Percentiles rank a stretch among this genome's conserved stretches.
These are phyloP conservation scores for Ilex aquifolium DNA, from an alignment of 257 asterid species.

Conservation along the genomic window DNA sequence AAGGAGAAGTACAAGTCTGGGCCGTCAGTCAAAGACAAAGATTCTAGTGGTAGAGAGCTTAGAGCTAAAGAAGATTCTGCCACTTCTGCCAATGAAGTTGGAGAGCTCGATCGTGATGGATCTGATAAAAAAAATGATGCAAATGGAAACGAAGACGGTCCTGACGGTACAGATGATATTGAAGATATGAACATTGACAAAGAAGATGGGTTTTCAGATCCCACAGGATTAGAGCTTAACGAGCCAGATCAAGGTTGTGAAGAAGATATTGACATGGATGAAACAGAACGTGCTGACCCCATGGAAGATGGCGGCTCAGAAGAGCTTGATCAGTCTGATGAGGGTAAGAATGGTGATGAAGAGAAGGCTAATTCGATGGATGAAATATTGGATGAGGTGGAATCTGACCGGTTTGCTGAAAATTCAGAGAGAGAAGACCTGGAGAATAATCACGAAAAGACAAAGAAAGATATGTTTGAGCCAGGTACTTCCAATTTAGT, in stretches of 20 bases:
- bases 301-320: conserved; percentile 51
- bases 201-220: conserved; percentile 55
- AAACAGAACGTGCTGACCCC: conserved; percentile 38
- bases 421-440: conserved; percentile 30
- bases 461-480: conserved; percentile 31
- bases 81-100: conserved; percentile 32
- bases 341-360: conserved; percentile 30
- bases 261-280: conserved; percentile 41
- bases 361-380: conserved; percentile 23
- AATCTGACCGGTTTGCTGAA: conserved; percentile 33
- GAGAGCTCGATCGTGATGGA: conserved; percentile 35
- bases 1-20: conserved; percentile 77
- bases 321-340: conserved; percentile 33
- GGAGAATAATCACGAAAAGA: conserved; percentile 26
- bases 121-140: conserved; percentile 35
- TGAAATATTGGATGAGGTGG: conserved; percentile 44
- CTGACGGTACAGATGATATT: conserved; percentile 20
- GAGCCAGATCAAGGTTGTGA: conserved; percentile 39
- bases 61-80: conserved; percentile 66
- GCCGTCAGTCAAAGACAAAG: conserved; percentile 53
- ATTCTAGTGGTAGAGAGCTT: conserved; percentile 53
- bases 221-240: conserved; percentile 58
- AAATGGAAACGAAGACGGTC: conserved; percentile 35
- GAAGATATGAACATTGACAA: conserved; percentile 67
- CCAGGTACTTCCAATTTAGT: conserved; percentile 23